Evolutionary conservation across 2,329 filamentous ascomycete species (phyloP).

Genomic region (Blastomyces emzantsi): DNA sequence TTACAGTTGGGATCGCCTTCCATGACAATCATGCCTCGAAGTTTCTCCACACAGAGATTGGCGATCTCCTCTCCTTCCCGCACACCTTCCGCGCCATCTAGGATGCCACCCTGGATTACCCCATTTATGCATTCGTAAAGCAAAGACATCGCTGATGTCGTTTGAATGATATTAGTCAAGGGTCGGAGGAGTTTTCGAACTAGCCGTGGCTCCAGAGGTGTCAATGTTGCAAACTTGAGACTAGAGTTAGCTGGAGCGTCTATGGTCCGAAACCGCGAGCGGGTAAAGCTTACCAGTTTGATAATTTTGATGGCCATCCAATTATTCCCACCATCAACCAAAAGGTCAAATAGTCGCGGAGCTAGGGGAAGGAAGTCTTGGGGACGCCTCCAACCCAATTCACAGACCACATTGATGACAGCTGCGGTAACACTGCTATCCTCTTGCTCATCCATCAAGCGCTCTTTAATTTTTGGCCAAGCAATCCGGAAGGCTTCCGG

Average conservation of each 20-base stretch:
- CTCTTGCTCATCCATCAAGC: conserved; percentile 79
- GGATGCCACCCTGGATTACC: conserved; percentile 91
- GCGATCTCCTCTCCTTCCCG: conserved; percentile 86
- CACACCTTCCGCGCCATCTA: conserved; percentile 70
- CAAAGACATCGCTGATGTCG: conserved; percentile 94
- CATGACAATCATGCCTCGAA: conserved; percentile 87
- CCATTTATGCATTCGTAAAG: conserved; percentile 98
- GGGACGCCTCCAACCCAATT: conserved; percentile 86
- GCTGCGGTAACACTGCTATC: conserved; percentile 90
- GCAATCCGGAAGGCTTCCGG: conserved; percentile 85
- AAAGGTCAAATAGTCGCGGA: conserved; percentile 79
- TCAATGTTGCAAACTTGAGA: conserved; percentile 78
- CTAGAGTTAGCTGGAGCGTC: conserved; percentile 21
- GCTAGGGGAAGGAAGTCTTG: conserved; percentile 90
- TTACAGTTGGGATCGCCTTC: conserved; percentile 88
- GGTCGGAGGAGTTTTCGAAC: conserved; percentile 87
- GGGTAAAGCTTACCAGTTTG: conserved; percentile 60
- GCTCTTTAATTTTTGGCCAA: conserved; percentile 96
- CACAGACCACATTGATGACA: conserved; percentile 94
- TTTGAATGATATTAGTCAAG: conserved; percentile 84
- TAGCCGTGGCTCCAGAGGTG: conserved; percentile 81
- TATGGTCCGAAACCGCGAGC: not conserved
- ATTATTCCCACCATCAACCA: conserved; percentile 90
- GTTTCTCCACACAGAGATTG: conserved; percentile 79
- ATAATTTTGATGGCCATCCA: conserved; percentile 99